A percentile compares a stretch with the other conserved stretches of the same genome.
phyloP scores from a whole-genome alignment of 129 eudicot genomes.

The Centella asiatica region DNA sequence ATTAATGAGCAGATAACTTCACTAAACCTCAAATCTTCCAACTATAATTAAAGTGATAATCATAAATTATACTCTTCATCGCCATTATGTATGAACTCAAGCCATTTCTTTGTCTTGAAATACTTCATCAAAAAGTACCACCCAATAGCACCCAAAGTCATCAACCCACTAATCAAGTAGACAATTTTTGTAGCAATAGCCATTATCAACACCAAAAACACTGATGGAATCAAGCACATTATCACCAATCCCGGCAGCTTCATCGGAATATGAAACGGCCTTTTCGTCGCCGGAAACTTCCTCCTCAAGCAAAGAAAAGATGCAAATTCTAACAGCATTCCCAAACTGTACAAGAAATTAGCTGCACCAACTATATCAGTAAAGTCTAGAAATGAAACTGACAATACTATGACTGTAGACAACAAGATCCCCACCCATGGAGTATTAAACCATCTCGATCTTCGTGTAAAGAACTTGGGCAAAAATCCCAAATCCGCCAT shows the following conservation, averaged over 20 bases:
- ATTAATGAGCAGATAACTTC: too few relatives aligned
- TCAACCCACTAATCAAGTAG: conserved; percentile 36
- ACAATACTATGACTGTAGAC: conserved; percentile 23
- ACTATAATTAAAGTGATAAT: too few relatives aligned
- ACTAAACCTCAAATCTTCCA: too few relatives aligned
- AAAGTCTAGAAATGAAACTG: conserved; percentile 27
- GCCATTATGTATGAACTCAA: conserved; percentile 20
- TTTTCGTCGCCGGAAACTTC: conserved; percentile 33
- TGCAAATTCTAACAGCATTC: conserved; percentile 50
- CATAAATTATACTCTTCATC: conserved; percentile 14
- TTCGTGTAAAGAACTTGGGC: conserved; percentile 31
- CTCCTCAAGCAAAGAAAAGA: conserved; percentile 38
- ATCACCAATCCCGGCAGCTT: conserved; percentile 37
- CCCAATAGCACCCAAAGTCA: conserved; percentile 36
- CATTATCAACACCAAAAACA: conserved; percentile 37
- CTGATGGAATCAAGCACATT: conserved; percentile 49
- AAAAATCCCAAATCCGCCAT: conserved; percentile 47
- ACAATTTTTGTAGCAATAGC: conserved; percentile 39
- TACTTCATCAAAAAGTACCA: conserved; percentile 44
- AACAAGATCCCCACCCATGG: conserved; percentile 50
- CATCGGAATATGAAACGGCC: conserved; percentile 44
- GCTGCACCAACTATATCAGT: conserved; percentile 38
- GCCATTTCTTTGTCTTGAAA: conserved; percentile 33
- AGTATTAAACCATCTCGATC: conserved; percentile 49
- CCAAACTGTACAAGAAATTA: conserved; percentile 44